phyloP scores from a whole-genome alignment of 202 grass and related monocot genomes.

The Tripidium arundinaceum region DNA sequence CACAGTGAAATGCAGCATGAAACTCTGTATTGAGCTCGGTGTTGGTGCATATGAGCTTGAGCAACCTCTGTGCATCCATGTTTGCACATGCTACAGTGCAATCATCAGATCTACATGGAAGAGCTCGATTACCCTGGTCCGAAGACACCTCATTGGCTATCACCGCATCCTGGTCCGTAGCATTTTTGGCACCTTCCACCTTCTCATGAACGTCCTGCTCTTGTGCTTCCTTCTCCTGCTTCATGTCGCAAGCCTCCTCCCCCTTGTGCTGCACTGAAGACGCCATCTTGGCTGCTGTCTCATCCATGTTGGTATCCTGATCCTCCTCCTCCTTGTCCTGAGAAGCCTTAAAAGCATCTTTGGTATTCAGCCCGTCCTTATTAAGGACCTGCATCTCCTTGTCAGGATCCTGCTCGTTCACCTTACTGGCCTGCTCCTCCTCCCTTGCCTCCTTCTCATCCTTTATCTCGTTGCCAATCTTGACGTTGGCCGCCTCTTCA shows the following conservation, averaged over 20 bases:
- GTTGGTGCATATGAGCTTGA: slow-evolving; percentile 16
- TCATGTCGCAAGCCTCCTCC: neutral
- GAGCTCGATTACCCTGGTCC: neutral
- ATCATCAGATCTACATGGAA: neutral
- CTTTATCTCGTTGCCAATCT: neutral
- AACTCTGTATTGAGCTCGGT: neutral
- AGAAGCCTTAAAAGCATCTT: neutral
- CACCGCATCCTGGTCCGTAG: too few species aligned
- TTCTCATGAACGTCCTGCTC: neutral
- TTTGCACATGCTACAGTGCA: neutral
- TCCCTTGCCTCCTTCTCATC: neutral
- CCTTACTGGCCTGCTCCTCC: neutral
- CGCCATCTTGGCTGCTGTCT: neutral
- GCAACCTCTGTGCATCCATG: slow-evolving; percentile 32
- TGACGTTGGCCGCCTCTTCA: neutral
- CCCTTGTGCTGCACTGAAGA: neutral
- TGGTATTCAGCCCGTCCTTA: neutral
- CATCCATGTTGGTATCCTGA: neutral
- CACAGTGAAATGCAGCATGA: neutral
- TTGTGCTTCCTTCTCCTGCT: neutral
- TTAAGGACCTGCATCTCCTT: neutral
- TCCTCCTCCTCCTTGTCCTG: neutral
- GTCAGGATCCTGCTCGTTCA: neutral
- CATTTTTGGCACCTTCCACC: neutral
- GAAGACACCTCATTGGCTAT: neutral